These are phyloP conservation scores for Russula ochroleuca DNA, from an alignment of 768 basidiomycete genomes.

Conservation along the genomic window DNA sequence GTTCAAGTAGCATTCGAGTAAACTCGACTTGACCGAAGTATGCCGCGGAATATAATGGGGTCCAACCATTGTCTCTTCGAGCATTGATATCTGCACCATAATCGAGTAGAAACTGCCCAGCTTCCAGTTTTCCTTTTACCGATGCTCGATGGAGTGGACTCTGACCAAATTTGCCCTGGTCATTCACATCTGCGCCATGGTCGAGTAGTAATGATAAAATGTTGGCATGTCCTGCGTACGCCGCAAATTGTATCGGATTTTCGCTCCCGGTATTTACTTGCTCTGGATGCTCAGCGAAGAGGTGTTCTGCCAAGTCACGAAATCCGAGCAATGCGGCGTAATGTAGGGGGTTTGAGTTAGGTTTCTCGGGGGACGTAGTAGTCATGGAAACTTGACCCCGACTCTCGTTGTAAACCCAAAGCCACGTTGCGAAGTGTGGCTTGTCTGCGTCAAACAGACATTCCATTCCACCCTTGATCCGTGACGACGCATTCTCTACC, in stretches of 20 bases:
- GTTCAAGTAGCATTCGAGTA: neutral
- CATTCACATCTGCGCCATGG: neutral
- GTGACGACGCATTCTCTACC: neutral
- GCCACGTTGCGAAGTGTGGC: neutral
- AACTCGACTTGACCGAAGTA: neutral
- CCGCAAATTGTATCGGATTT: neutral
- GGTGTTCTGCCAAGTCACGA: neutral
- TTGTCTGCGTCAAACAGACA: neutral
- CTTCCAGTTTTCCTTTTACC: neutral
- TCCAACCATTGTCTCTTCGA: neutral
- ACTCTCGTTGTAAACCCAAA: neutral
- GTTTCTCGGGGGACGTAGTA: neutral
- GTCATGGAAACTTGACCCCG: too few relatives aligned
- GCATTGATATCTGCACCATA: neutral
- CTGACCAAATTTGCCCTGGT: too few relatives aligned
- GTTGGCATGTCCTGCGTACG: rapidly evolving
- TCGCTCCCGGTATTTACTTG: neutral
- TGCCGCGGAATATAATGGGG: neutral
- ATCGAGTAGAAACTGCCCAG: neutral
- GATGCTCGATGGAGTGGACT: neutral
- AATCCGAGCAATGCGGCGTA: neutral
- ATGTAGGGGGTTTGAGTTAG: neutral
- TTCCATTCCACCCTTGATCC: slow-evolving; percentile 1
- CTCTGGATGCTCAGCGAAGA: neutral
- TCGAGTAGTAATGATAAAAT: neutral